Evolutionary conservation across 306 rosid genomes (phyloP).

Genomic region (Lotus japonicus): DNA sequence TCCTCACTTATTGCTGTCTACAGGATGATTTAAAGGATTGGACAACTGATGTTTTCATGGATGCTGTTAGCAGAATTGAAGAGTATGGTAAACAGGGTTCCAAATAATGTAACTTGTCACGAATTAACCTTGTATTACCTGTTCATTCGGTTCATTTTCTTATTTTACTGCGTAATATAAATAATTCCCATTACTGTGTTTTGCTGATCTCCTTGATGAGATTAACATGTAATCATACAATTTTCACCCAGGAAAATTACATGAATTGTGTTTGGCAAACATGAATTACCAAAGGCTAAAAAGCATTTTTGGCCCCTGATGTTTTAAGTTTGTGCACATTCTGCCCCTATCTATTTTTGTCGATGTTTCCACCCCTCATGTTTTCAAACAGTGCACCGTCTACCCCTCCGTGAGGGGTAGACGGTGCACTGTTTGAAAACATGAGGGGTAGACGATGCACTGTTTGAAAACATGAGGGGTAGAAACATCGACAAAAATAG

Average conservation of each 20-base stretch:
- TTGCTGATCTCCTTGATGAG: slow-evolving; percentile 1
- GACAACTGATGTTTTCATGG: slow-evolving; percentile 70
- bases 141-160: neutral
- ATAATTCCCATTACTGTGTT: neutral
- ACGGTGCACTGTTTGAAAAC: too few relatives aligned
- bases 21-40: slow-evolving; percentile 81
- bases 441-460: too few relatives aligned
- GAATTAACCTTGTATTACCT: neutral
- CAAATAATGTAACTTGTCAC: slow-evolving; percentile 14
- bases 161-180: neutral
- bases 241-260: neutral
- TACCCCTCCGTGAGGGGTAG: too few relatives aligned
- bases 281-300: neutral
- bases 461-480: too few relatives aligned
- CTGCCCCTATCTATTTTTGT: too few relatives aligned
- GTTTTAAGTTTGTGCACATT: too few relatives aligned
- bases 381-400: too few relatives aligned
- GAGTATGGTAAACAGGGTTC: slow-evolving; percentile 45
- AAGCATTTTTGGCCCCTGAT: too few relatives aligned
- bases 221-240: neutral
- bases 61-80: slow-evolving; percentile 55
- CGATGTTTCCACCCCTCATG: too few relatives aligned
- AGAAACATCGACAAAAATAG: too few relatives aligned
- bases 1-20: slow-evolving; percentile 1
- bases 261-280: neutral